These are phyloP conservation scores for Neurospora sp. DNA, from an alignment of 495 filamentous ascomycete species.

Conservation along the genomic window DNA sequence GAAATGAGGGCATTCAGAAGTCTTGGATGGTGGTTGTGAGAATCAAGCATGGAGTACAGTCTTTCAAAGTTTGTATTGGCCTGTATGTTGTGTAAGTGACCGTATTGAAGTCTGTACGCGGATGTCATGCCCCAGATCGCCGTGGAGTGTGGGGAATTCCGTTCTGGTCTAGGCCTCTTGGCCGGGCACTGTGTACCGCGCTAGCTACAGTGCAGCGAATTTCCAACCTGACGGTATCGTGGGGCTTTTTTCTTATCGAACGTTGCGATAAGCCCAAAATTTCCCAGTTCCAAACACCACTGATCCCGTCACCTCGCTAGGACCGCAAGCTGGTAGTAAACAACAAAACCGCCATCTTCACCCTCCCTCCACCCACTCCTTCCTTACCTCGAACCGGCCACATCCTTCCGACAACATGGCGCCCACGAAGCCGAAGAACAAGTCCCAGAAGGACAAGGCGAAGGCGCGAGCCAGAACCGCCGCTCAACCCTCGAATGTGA, in stretches of 20 bases:
- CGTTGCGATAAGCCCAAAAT: conserved; percentile 7
- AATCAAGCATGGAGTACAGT: background rate
- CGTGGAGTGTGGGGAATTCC: background rate
- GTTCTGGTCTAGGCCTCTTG: background rate
- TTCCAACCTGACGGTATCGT: background rate
- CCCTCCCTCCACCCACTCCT: background rate
- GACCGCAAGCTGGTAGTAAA: background rate
- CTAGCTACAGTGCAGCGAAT: background rate
- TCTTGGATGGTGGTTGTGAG: background rate
- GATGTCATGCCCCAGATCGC: background rate
- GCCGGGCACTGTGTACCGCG: background rate
- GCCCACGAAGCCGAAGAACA: conserved; percentile 34
- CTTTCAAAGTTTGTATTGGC: background rate
- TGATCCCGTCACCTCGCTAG: background rate
- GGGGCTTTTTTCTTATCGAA: conserved; percentile 1
- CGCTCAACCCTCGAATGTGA: conserved; percentile 14
- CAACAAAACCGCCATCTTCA: background rate
- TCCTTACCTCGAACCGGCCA: background rate
- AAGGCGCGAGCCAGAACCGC: conserved; percentile 20
- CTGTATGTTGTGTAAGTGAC: background rate
- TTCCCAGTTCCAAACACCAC: background rate
- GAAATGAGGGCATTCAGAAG: background rate
- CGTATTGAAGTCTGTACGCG: background rate
- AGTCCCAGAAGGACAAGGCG: conserved; percentile 23
- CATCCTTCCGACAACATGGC: conserved; percentile 21